Evolutionary conservation across 2,329 filamentous ascomycete species (phyloP).

Genomic region (Gaeumannomyces tritici): DNA sequence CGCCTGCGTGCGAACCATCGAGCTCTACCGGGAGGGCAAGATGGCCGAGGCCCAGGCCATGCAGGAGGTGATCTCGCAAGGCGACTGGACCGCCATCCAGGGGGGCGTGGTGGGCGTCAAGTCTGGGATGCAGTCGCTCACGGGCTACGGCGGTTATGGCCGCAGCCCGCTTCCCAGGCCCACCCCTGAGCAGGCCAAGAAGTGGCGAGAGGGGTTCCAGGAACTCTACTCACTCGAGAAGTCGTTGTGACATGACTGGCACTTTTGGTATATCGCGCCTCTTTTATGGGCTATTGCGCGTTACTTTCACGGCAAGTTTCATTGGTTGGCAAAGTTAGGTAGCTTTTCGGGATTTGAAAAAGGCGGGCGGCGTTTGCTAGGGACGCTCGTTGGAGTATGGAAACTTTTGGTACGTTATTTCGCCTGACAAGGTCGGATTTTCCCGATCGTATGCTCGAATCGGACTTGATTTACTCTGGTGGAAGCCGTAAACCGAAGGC

Average conservation of each 20-base stretch:
- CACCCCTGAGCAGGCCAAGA: conserved; percentile 33
- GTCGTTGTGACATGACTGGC: conserved; percentile 25
- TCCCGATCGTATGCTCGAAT: background rate
- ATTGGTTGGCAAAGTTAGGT: background rate
- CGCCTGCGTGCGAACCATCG: conserved; percentile 50
- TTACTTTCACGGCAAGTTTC: background rate
- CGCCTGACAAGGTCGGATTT: background rate
- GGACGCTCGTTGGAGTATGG: no score
- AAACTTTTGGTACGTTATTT: no score
- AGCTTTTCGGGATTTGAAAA: background rate
- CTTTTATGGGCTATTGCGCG: background rate
- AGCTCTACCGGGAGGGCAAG: conserved; percentile 49
- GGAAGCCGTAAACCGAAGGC: background rate
- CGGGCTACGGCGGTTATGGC: conserved; percentile 52
- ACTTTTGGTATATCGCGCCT: background rate
- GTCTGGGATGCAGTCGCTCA: conserved; percentile 54
- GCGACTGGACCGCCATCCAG: conserved; percentile 65
- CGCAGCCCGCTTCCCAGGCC: conserved; percentile 42
- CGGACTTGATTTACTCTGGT: background rate
- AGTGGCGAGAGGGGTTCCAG: conserved; percentile 47
- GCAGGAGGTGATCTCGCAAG: conserved; percentile 56
- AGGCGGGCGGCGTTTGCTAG: background rate
- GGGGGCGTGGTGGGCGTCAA: conserved; percentile 66
- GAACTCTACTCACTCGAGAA: conserved; percentile 43
- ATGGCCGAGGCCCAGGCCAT: conserved; percentile 50